Base-by-base conservation (phyloP, 306 rosid genomes). In the Pyrus pyrifolia region DNA sequence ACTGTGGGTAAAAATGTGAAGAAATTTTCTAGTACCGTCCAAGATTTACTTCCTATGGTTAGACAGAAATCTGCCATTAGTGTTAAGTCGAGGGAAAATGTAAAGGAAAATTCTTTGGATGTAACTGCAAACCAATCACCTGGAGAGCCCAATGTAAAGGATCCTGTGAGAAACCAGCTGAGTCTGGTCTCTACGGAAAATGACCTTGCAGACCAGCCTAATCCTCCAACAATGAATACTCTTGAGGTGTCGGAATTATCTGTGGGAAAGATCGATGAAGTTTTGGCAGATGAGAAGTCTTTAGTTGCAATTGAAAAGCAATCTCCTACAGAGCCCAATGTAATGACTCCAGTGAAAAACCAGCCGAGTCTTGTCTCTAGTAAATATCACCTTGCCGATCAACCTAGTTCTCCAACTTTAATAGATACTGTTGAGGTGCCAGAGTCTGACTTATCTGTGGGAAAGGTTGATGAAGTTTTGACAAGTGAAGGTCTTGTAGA, bases 1-100 rank as follows among this genome's bases (percentile, higher is more conserved):
- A 84, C 80, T 70, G 93, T 87, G 67, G 93, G 99, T 60, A 91
- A 84, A 44, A 88, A 74, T 81, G 81, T 92, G 68, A 89, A 87
- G 85, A 92, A 79, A 74, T 76, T 95, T 8, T 88, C 97, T 71
- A 96, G 59, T 76, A 87, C 89, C 30, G 86, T 88, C 68, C 86
- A 88, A 35, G 96, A 91, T 74, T 74, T 88, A 71, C 83, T 79
- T 71, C 91, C 92, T 73, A 57, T 90, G 73, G 66, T 58, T 68
- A 81, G 63, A 72, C 72, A 79, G 19, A 78, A 15, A 49, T 64
- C n/a, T 71, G 70, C 68, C 3, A 18, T 61, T 60, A 74, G 63
- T 77, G 59, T 77, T 75, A 78, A 71, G 82, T 68, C 84, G 27
- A 70, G 22, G 75, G 29, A 59, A 60, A 52, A 49, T 53, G 22